Base-by-base conservation (phyloP, 306 rosid genomes). In the Vigna radiata region DNA sequence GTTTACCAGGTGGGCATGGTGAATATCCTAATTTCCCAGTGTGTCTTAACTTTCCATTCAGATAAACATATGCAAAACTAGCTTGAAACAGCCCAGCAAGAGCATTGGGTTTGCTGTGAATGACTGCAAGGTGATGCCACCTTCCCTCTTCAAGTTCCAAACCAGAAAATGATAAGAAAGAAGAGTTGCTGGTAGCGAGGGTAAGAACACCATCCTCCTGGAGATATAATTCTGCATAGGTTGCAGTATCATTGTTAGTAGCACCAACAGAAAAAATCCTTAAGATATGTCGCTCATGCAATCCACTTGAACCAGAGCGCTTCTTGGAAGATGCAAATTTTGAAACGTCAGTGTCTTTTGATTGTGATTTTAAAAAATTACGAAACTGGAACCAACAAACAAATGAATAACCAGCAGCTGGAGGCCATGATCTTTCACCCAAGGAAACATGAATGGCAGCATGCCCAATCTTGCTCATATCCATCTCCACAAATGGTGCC, bases 371-470 rank as follows among this genome's bases (percentile, higher is more conserved):
- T 73, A 91, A 84, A 69, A 96, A 86, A 77, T 93, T 96, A 73
- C 23, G 91, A 81, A 96, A 89, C 84, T 96, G 98, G 79, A 96
- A 96, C 99, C 99, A 96, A 63, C 97, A 96, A 70, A 93, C 97
- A 87, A 96, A 96, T 33, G 99, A 96, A 87, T 96, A 96, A 83
- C 99, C 99, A 85, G 96, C 98, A 73, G 98, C 97, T 61, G 99
- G 99, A 36, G 99, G 99, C 99, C 99, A 96, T 50, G 99, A 96
- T 83, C 99, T 89, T 88, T 96, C 98, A 79, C 99, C 99, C 70
- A 96, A 82, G 77, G 99, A 93, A 78, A 96, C 99, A 88, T 96
- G 99, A 87, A 96, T 87, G 56, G 96, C 90, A 73, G 97, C 99
- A 82, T 89, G 98, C 79, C 99, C 99, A 76, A 68, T 73, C 87